Evolutionary conservation across 2,329 filamentous ascomycete species (phyloP), one percentile per base, ranked within the genome.

Genomic region (Stagonosporopsis vannaccii): DNA sequence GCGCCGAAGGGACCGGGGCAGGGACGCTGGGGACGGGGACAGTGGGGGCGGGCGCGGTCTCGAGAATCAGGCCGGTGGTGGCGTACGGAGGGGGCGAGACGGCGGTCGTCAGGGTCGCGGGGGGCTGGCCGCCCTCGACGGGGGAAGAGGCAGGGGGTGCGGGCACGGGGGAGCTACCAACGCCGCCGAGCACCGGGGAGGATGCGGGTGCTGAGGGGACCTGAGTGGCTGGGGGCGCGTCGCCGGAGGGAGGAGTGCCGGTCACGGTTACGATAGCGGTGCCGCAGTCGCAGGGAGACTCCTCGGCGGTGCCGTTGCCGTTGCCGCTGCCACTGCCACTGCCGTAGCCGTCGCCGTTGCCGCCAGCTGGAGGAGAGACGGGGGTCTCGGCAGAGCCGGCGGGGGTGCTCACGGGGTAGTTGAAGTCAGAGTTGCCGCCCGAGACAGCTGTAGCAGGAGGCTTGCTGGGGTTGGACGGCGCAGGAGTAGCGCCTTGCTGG

Each of bases 201-300:
- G 65, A 60, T 2, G 45, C 49, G 36, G 60, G 61, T 3, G 62
- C 47, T 26, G 59, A 56, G 33, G 62, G 44, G 43, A 56, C 58
- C 19, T 46, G 42, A 17, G 59, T 63, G 12, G 62, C 58, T 9
- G 63, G 60, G 3, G 63, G 62, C 15, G 60, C 54, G 28, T 53
- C 51, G 25, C 57, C 57, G n/a, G 67, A 56, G 7, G 70, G 66
- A 17, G 69, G 64, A n/a, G 60, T 49, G n/a, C 60, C 69, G 7
- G 69, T 73, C 15, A 73, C 63, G 6, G 66, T 72, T 6, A 72
- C 65, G 15, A 65, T 69, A n/a, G 59, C 63, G 36, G 63, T 61
- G 20, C 69, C 69, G 47, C 71, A 74, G 2, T 56, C 55, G 48
- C 69, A 70, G 20, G 67, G 63, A 15, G 56, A 26, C 9, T 65